These are phyloP conservation scores for Trichodelitschia bisporula DNA, from an alignment of 495 filamentous ascomycete genomes.

Conservation along the genomic window DNA sequence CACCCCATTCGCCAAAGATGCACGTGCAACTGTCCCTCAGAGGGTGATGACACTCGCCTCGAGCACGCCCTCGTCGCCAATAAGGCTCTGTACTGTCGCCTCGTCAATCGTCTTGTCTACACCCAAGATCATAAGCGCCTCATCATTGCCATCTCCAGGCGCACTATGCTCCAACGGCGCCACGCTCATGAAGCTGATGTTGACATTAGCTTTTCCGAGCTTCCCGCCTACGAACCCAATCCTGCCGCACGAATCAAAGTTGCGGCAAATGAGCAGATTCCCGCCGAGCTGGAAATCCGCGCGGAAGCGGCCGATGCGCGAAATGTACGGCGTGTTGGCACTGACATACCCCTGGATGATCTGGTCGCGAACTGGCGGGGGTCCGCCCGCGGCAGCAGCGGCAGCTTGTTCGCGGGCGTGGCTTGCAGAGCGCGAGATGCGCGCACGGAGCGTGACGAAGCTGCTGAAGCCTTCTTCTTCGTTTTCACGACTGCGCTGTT, in stretches of 20 bases:
- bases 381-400: conserved; percentile 1
- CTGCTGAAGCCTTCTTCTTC: conserved; percentile 27
- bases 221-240: conserved; percentile 43
- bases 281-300: conserved; percentile 39
- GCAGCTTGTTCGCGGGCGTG: conserved; percentile 2
- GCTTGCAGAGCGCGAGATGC: conserved; percentile 17
- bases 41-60: conserved; percentile 30
- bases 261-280: conserved; percentile 37
- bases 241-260: conserved; percentile 48
- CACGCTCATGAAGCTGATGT: conserved; percentile 50
- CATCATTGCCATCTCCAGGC: conserved; percentile 16
- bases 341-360: conserved; percentile 41
- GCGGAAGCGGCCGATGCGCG: conserved; percentile 35
- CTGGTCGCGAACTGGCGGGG: no score
- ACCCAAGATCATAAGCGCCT: conserved; percentile 52
- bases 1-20: no score
- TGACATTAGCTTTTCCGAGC: conserved; percentile 36
- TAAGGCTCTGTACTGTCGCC: conserved; percentile 28
- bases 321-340: conserved; percentile 32
- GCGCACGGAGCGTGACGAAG: conserved; percentile 31
- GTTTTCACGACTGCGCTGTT: conserved; percentile 28
- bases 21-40: no score
- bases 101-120: conserved; percentile 30
- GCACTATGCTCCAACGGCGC: conserved; percentile 17
- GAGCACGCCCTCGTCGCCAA: conserved; percentile 31